Conservation (phyloP, 768 basidiomycete genomes). For the Auriscalpium vulgare region DNA sequence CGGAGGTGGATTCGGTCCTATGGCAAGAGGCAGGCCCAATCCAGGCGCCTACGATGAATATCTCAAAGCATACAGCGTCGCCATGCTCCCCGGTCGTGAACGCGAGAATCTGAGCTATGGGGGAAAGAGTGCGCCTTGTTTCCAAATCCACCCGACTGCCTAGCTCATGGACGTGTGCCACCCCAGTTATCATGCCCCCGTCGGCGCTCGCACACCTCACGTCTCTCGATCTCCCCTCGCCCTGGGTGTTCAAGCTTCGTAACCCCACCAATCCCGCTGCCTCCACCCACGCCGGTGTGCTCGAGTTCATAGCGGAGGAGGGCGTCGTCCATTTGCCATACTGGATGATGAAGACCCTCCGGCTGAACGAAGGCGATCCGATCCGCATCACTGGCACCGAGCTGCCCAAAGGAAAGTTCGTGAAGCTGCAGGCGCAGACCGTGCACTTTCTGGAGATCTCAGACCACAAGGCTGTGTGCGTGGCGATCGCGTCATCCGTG, state of each 20-base stretch:
- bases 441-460: constrained; percentile 95
- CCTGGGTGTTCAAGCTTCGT: constrained; percentile 95
- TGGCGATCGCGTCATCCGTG: constrained; percentile 12
- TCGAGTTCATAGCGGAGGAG: constrained; percentile 98
- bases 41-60: constrained; percentile 85
- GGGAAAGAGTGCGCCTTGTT: constrained; percentile 78
- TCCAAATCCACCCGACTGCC: constrained; percentile 7
- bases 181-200: constrained; percentile 91
- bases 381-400: constrained; percentile 87
- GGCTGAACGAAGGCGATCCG: constrained; percentile 89
- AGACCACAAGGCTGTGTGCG: constrained; percentile 96
- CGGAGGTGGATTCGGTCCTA: constrained; percentile 40
- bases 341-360: constrained; percentile 99
- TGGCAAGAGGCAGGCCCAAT: constrained; percentile 37
- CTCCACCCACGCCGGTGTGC: constrained; percentile 92
- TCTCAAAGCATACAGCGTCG: constrained; percentile 90
- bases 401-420: constrained; percentile 86
- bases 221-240: constrained; percentile 77
- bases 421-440: constrained; percentile 95
- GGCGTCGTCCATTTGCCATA: constrained; percentile 92
- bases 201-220: constrained; percentile 88
- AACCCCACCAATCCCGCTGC: constrained; percentile 81
- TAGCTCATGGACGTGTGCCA: constrained; percentile 7
- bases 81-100: constrained; percentile 82
- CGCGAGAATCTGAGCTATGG: constrained; percentile 92